Evolutionary conservation across 148 eudicot genomes (phyloP), one percentile per base, ranked within the genome.

Genomic region (Gaultheria prostrata): DNA sequence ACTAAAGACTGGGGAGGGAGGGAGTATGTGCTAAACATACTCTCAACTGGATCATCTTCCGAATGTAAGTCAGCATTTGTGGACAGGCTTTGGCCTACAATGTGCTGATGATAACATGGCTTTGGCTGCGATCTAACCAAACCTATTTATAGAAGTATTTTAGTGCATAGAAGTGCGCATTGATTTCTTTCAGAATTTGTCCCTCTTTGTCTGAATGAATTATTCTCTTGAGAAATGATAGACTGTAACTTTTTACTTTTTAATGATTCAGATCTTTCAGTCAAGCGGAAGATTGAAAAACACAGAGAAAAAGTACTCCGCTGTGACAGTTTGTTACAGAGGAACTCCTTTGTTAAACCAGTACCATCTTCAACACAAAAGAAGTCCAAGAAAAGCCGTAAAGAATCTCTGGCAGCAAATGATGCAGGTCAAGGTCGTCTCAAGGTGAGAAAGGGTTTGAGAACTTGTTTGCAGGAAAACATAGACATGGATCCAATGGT

Each of bases 261-360:
- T 80, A 30, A 28, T 77, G 51, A 54, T 83, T 11, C 87, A 96
- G 98, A 94, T 89, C 92, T 90, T 82, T 90, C 93, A 72, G 93
- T 90, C 67, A 96, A 90, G 91, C 92, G 97, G 17, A 96, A 94
- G 89, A 92, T 96, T 89, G 98, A 94, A 82, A 96, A 93, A 85
- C 87, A 85, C 61, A 86, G 97, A 75, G 97, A 94, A 84, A 94
- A 93, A 85, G 93, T 91, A 24, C 90, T 96, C 30, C 93, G 89
- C 1, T 86, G 84, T 70, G 98, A 94, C 21, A 96, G 95, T 78
- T n/a, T 93, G 14, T 87, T 96, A 57, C 87, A 93, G 86, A 89
- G 86, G 81, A 96, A 96, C 76, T 84, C 93, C 63, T 96, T 94
- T 88, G 93, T 96, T 76, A 84, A 96, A 82, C 83, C 94, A 2